phyloP scores from a whole-genome alignment of 2,329 filamentous ascomycete genomes.

The Sporothrix humicola region DNA sequence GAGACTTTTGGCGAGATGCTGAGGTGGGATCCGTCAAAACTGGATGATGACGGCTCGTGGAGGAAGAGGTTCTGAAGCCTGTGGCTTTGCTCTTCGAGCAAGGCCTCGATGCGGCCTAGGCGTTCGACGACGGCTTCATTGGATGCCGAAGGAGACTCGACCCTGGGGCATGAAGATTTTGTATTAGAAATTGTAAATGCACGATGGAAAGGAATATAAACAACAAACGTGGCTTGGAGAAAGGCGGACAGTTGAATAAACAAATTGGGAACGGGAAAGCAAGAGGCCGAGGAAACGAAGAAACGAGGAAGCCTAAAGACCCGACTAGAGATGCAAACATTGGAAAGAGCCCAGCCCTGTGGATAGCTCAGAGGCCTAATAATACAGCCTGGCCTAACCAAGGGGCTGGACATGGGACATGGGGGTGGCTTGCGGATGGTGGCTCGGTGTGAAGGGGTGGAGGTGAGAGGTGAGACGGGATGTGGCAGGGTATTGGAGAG shows the following conservation, averaged over 20 bases:
- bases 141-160: slow-evolving; percentile 36
- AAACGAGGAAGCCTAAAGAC: neutral
- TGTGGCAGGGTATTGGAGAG: slow-evolving; percentile 8
- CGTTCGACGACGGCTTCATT: slow-evolving; percentile 46
- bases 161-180: neutral
- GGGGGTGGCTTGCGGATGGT: neutral
- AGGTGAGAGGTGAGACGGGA: slow-evolving; percentile 12
- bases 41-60: neutral
- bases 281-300: neutral
- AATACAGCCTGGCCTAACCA: neutral
- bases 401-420: neutral
- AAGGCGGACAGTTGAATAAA: neutral
- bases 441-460: neutral
- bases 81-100: slow-evolving; percentile 39
- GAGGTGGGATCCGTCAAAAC: neutral
- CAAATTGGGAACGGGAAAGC: neutral
- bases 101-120: slow-evolving; percentile 48
- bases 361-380: neutral
- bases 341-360: neutral
- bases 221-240: neutral
- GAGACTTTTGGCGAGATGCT: slow-evolving; percentile 22
- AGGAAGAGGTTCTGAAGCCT: slow-evolving; percentile 1
- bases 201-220: neutral
- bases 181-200: neutral
- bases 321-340: neutral